phyloP scores from a whole-genome alignment of 2,329 filamentous ascomycete genomes.

The Diaporthe caulivora region DNA sequence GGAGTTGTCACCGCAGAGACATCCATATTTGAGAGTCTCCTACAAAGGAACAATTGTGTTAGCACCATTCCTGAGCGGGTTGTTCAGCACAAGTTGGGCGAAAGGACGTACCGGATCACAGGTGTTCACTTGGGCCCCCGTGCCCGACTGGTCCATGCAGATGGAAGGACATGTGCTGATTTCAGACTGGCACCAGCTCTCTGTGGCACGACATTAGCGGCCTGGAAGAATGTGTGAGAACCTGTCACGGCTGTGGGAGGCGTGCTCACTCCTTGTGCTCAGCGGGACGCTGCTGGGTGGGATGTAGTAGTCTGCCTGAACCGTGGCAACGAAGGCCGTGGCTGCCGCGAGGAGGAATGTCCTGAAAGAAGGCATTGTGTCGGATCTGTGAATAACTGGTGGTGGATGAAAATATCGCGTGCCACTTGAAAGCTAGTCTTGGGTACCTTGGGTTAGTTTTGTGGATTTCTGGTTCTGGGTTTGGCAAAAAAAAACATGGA shows the following conservation, averaged over 20 bases:
- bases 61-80: not conserved
- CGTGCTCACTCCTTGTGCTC: slow-evolving; percentile 62
- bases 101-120: slow-evolving; percentile 72
- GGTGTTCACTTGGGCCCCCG: slow-evolving; percentile 69
- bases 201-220: slow-evolving; percentile 50
- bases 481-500: not conserved
- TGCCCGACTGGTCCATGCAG: slow-evolving; percentile 71
- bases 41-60: slow-evolving; percentile 45
- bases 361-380: slow-evolving; percentile 68
- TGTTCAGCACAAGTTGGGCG: not conserved
- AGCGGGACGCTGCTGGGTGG: slow-evolving; percentile 71
- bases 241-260: not conserved
- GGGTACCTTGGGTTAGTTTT: not conserved
- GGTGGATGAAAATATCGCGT: not conserved
- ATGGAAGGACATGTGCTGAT: slow-evolving; percentile 76
- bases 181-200: slow-evolving; percentile 76
- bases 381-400: not conserved
- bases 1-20: slow-evolving; percentile 76
- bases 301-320: slow-evolving; percentile 71
- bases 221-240: not conserved
- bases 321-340: slow-evolving; percentile 63
- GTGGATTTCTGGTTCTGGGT: not conserved
- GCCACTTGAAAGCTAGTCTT: not conserved
- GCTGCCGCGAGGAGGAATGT: slow-evolving; percentile 66
- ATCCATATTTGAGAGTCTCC: slow-evolving; percentile 75